phyloP scores from a whole-genome alignment of 306 rosid genomes.

The Crotalaria pallida region DNA sequence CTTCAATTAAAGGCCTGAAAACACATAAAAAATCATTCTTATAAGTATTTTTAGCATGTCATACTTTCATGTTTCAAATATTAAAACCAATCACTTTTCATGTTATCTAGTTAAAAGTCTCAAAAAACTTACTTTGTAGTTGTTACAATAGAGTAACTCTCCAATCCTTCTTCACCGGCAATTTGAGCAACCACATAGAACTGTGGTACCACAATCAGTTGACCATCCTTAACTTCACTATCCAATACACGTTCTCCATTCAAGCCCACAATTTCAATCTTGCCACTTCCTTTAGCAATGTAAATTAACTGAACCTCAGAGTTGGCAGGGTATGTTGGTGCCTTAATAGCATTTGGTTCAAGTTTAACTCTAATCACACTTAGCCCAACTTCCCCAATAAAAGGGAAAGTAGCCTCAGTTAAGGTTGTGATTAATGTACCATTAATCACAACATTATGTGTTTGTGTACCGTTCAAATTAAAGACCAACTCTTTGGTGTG shows the following conservation, averaged over 20 bases:
- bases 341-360: conserved; percentile 27
- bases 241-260: conserved; percentile 37
- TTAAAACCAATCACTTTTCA: not conserved
- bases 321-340: conserved; percentile 33
- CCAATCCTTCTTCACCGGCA: conserved; percentile 53
- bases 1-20: conserved; percentile 48
- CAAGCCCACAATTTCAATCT: conserved; percentile 43
- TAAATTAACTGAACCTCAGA: conserved; percentile 38
- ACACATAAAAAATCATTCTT: not conserved
- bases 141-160: conserved; percentile 37
- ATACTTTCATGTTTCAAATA: no score
- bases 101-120: not conserved
- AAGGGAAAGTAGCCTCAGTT: conserved; percentile 36
- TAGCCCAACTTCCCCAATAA: conserved; percentile 41
- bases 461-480: conserved; percentile 20
- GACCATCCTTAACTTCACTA: conserved; percentile 39
- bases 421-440: conserved; percentile 28
- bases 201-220: conserved; percentile 54
- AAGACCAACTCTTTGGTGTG: conserved; percentile 27
- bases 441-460: conserved; percentile 4
- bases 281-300: conserved; percentile 44
- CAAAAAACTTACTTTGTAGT: conserved; percentile 30
- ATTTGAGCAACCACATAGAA: conserved; percentile 38
- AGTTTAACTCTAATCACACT: conserved; percentile 39
- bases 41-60: not conserved